Evolutionary conservation across 345 rosid genomes (phyloP).

Genomic region (Eucalyptus cloeziana): DNA sequence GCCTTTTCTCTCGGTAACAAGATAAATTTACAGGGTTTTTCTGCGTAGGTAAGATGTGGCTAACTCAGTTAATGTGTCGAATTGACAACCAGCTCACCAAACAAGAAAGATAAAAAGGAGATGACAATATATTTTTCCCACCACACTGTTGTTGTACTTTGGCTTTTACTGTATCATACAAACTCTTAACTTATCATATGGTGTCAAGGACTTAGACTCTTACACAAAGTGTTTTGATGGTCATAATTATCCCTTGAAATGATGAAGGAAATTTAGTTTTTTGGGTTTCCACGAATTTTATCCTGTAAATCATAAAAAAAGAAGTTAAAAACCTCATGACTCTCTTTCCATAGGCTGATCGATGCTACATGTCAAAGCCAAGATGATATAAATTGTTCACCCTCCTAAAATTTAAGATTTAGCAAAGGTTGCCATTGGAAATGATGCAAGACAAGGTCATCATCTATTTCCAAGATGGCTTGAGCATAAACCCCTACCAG

Average conservation of each 20-base stretch:
- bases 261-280: not conserved
- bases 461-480: not conserved
- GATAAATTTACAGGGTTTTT: not conserved
- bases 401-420: not conserved
- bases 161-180: not conserved
- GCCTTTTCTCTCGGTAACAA: not conserved
- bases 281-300: not conserved
- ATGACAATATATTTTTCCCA: not conserved
- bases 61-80: not conserved
- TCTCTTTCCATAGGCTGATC: not conserved
- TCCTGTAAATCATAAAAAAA: not conserved
- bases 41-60: accelerated
- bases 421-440: not conserved
- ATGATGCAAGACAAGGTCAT: not conserved
- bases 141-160: accelerated
- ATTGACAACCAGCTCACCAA: not conserved
- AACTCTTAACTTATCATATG: not conserved
- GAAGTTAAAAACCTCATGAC: not conserved
- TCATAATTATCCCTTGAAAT: not conserved
- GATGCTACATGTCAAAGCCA: not conserved
- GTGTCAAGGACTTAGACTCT: not conserved
- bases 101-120: not conserved
- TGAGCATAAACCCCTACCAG: not conserved
- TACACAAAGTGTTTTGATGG: not conserved
- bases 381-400: not conserved